Percentiles rank a stretch among this genome's conserved stretches.
These are phyloP conservation scores for Gynochthodes officinalis DNA, from an alignment of 257 asterid species.

Conservation along the genomic window DNA sequence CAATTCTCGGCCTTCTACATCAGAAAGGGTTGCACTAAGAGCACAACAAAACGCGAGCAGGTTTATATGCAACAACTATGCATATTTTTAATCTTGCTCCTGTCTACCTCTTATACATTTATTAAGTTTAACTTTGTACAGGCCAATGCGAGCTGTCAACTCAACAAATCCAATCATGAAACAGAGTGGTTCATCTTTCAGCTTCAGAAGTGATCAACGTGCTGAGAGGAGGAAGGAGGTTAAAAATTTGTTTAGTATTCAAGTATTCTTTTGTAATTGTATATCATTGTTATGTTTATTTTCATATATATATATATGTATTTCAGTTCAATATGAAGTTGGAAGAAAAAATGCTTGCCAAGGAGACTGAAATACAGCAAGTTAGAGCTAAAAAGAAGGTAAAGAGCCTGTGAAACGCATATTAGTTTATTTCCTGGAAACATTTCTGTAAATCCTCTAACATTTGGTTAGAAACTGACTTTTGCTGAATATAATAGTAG, in stretches of 20 bases:
- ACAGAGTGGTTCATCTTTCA: constrained; percentile 37
- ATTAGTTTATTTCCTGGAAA: neutral
- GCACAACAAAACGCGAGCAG: constrained; percentile 42
- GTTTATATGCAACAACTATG: constrained; percentile 28
- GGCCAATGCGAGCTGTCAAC: constrained; percentile 35
- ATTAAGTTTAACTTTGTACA: constrained; percentile 16
- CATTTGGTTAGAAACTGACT: neutral
- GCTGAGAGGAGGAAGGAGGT: constrained; percentile 67
- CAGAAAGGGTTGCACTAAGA: constrained; percentile 30
- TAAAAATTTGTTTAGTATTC: neutral
- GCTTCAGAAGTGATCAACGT: constrained; percentile 43
- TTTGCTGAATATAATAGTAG: neutral
- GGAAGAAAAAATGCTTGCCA: constrained; percentile 46
- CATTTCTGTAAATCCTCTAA: neutral
- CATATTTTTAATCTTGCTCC: neutral
- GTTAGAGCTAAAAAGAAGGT: constrained; percentile 51
- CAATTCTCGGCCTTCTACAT: constrained; percentile 27
- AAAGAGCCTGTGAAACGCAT: neutral
- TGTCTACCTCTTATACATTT: constrained; percentile 3
- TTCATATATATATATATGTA: neutral
- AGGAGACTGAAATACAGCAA: constrained; percentile 45
- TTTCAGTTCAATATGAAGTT: constrained; percentile 27
- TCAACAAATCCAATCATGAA: constrained; percentile 28
- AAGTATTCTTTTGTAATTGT: neutral
- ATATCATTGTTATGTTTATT: neutral